These are phyloP conservation scores for Acanthamoeba culbertsoni DNA, from an alignment of 208 protist species.

Conservation along the genomic window DNA sequence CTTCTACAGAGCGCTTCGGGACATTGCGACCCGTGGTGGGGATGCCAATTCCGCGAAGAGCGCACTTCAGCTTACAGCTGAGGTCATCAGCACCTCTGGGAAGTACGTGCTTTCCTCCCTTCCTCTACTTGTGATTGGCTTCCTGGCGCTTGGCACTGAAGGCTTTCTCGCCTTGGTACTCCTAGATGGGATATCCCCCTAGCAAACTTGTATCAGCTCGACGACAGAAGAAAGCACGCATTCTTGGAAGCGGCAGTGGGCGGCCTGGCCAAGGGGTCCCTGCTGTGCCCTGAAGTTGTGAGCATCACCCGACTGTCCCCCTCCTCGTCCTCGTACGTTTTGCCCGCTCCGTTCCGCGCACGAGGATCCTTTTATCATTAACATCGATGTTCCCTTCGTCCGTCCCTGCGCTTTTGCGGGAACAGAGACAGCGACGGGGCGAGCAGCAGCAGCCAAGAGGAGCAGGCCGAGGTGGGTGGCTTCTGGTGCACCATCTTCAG, in stretches of 20 bases:
- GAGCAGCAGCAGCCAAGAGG: not conserved
- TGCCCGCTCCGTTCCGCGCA: not conserved
- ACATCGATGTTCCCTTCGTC: not conserved
- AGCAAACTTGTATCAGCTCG: slow-evolving; percentile 7
- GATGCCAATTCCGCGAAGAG: not conserved
- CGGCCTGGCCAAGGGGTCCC: not conserved
- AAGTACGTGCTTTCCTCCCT: not conserved
- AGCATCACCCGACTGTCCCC: not conserved
- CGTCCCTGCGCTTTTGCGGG: no score
- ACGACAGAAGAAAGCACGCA: not conserved
- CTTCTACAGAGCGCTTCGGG: not conserved
- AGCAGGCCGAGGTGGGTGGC: not conserved
- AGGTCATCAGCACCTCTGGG: not conserved
- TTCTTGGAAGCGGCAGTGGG: not conserved
- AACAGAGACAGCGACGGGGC: not conserved
- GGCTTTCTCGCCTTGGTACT: no score
- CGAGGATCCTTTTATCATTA: not conserved
- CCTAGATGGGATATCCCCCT: slow-evolving; percentile 12
- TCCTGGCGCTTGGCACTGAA: no score
- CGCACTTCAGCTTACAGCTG: not conserved
- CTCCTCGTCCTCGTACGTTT: not conserved
- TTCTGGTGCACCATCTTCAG: not conserved
- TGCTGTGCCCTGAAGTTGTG: not conserved
- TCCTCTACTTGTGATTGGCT: not conserved
- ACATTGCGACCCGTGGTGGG: not conserved